phyloP scores from a whole-genome alignment of 129 eudicot species.

The Solidago caesia region DNA sequence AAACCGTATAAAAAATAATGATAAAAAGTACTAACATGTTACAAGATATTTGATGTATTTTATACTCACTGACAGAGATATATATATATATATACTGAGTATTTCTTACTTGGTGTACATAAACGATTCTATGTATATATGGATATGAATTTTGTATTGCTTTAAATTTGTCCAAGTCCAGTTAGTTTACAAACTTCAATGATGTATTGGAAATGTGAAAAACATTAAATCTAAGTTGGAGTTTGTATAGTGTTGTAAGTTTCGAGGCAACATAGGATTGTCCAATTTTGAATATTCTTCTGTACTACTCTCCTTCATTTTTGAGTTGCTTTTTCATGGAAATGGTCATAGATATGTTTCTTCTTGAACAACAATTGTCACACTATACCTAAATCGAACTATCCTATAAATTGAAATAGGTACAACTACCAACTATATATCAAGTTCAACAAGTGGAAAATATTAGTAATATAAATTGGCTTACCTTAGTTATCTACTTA shows the following conservation, averaged over 20 bases:
- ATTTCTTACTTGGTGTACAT: no score
- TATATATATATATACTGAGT: neutral
- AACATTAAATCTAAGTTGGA: slow-evolving; percentile 27
- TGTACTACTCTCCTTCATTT: neutral
- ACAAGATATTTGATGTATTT: no score
- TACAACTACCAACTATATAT: neutral
- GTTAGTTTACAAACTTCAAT: slow-evolving; percentile 1
- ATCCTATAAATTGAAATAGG: slow-evolving; percentile 15
- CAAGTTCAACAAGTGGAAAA: no score
- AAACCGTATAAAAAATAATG: no score
- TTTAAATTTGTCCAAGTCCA: neutral
- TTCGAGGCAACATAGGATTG: slow-evolving; percentile 33
- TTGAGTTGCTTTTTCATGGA: slow-evolving; percentile 25
- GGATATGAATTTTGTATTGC: neutral
- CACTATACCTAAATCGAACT: neutral
- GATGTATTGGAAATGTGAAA: slow-evolving; percentile 27
- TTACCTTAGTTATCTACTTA: no score
- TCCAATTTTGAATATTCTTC: slow-evolving; percentile 34
- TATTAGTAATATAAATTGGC: no score
- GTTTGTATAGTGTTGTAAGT: slow-evolving; percentile 12
- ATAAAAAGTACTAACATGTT: no score
- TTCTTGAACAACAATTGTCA: neutral
- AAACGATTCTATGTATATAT: neutral
- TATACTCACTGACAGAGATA: neutral
- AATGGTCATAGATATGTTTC: slow-evolving; percentile 26